Evolutionary conservation across 768 basidiomycete genomes (phyloP).

Genomic region (Lepiota brunneoincarnata): DNA sequence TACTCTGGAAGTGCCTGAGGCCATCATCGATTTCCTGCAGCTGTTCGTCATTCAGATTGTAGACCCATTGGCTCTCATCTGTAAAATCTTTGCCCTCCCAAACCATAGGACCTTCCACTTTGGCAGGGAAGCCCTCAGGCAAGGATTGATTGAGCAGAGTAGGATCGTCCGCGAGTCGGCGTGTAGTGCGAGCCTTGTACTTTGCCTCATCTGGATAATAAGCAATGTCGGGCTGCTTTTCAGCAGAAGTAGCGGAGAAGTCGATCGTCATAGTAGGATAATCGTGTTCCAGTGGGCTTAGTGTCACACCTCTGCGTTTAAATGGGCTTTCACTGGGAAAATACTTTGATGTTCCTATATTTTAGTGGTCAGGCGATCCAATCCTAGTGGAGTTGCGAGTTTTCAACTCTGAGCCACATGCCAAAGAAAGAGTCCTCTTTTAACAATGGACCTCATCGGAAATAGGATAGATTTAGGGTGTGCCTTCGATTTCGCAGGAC

Average conservation of each 20-base stretch:
- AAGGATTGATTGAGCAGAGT: slow-evolving; percentile 29
- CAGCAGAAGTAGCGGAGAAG: slow-evolving; percentile 12
- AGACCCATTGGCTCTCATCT: slow-evolving; percentile 41
- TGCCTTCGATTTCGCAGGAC: background rate
- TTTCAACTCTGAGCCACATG: background rate
- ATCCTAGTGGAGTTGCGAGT: background rate
- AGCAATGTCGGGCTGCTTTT: slow-evolving; percentile 36
- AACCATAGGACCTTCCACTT: slow-evolving; percentile 37
- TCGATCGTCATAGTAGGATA: slow-evolving; percentile 2
- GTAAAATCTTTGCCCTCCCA: slow-evolving; percentile 45
- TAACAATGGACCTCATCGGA: background rate
- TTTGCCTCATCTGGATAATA: slow-evolving; percentile 42
- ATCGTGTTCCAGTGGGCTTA: background rate
- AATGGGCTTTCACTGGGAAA: slow-evolving; percentile 6
- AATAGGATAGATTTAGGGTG: background rate
- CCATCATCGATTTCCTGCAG: slow-evolving; percentile 38
- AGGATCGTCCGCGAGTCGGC: slow-evolving; percentile 36
- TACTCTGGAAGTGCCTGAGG: slow-evolving; percentile 37
- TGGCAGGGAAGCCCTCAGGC: slow-evolving; percentile 34
- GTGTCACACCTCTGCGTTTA: background rate
- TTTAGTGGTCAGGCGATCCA: background rate
- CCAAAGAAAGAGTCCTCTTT: background rate
- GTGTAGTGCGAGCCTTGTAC: slow-evolving; percentile 33
- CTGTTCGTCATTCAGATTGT: slow-evolving; percentile 29
- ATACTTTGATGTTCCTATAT: background rate